Evolutionary conservation across 495 filamentous ascomycete species (phyloP).

Genomic region (Xylaria castorea): DNA sequence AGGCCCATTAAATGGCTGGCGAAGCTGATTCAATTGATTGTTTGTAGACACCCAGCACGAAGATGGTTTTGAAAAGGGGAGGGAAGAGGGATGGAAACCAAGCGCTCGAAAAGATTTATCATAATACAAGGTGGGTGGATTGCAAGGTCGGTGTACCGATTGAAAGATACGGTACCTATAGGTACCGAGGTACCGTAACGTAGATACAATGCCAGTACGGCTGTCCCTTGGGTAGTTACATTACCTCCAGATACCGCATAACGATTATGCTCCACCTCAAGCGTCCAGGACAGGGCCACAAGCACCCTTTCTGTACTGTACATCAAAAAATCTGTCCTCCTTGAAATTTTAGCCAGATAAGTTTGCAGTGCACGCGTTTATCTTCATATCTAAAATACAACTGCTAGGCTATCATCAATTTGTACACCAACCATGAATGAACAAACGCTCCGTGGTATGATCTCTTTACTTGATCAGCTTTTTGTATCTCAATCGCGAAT

Average conservation of each 20-base stretch:
- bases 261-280: neutral
- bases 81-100: conserved; percentile 27
- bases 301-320: conserved; percentile 21
- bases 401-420: neutral
- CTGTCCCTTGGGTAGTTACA: neutral
- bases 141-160: conserved; percentile 25
- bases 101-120: conserved; percentile 28
- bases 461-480: neutral
- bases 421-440: neutral
- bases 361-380: neutral
- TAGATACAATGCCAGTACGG: conserved; percentile 13
- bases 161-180: neutral
- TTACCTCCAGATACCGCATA: neutral
- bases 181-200: neutral
- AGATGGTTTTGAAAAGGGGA: conserved; percentile 25
- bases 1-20: conserved; percentile 10
- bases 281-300: conserved; percentile 9
- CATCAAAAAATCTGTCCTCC: neutral
- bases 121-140: conserved; percentile 22
- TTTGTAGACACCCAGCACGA: conserved; percentile 13
- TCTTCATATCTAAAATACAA: too few relatives aligned
- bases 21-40: conserved; percentile 28
- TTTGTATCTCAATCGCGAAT: neutral
- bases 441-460: neutral
- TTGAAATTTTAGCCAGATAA: neutral